These are phyloP conservation scores for Kitagawia praeruptora DNA, from an alignment of 129 eudicot species.

Conservation along the genomic window DNA sequence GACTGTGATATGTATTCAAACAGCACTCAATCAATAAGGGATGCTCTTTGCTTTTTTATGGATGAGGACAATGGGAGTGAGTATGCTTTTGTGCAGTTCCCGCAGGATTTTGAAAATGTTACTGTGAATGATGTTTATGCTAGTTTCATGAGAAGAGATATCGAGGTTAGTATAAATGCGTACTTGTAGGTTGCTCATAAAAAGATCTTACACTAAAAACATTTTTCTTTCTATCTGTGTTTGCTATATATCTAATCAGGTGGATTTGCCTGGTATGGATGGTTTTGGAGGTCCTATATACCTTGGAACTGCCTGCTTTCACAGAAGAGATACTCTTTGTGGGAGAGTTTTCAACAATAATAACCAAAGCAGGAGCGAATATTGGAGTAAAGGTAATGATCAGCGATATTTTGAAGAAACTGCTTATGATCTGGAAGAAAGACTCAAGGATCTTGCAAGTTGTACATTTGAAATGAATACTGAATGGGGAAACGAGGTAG, in stretches of 20 bases:
- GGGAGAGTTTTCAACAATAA: slow-evolving; percentile 44
- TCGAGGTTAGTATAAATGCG: slow-evolving; percentile 33
- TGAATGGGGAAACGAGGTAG: slow-evolving; percentile 85
- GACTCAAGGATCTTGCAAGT: slow-evolving; percentile 38
- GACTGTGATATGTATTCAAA: slow-evolving; percentile 97
- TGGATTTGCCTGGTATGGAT: slow-evolving; percentile 69
- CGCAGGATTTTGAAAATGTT: slow-evolving; percentile 51
- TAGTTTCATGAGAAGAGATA: slow-evolving; percentile 22
- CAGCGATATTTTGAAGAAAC: slow-evolving; percentile 8
- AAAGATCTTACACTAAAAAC: background rate
- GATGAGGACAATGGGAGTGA: slow-evolving; percentile 73
- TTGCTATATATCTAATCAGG: slow-evolving; percentile 32
- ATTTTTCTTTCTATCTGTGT: background rate
- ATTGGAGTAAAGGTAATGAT: slow-evolving; percentile 27
- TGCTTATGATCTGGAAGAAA: slow-evolving; percentile 13
- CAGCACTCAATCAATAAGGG: slow-evolving; percentile 44
- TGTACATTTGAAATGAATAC: slow-evolving; percentile 58
- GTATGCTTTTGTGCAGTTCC: slow-evolving; percentile 75
- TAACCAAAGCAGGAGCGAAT: slow-evolving; percentile 11
- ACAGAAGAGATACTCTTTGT: slow-evolving; percentile 53
- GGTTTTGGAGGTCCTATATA: slow-evolving; percentile 77
- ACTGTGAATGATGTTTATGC: slow-evolving; percentile 72
- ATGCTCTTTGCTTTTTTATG: slow-evolving; percentile 95
- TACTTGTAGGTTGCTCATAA: background rate
- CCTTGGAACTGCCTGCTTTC: slow-evolving; percentile 80